Conservation (phyloP, 163 green algal genomes). For the Chlamydomonas reinhardtii region DNA sequence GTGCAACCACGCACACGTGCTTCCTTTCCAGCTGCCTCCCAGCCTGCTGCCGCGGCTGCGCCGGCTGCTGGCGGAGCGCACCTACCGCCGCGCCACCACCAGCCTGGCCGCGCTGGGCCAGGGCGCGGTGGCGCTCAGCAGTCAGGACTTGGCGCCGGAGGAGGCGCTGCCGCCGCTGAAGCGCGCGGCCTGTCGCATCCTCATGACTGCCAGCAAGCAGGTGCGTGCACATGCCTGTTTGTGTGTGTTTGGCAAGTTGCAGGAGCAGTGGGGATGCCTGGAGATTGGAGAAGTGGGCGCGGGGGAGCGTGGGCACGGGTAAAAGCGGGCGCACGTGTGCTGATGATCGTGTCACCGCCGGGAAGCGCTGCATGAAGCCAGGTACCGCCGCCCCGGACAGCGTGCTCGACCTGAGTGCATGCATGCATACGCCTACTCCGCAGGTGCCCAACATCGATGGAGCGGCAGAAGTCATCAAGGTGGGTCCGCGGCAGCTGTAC, state of each 20-base stretch:
- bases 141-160: not conserved
- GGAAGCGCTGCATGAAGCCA: too few relatives aligned
- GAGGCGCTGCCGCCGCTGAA: slow-evolving; percentile 15
- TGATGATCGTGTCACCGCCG: too few relatives aligned
- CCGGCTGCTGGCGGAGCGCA: slow-evolving; percentile 24
- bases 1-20: too few relatives aligned
- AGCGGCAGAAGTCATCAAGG: not conserved
- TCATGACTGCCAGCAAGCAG: slow-evolving; percentile 40
- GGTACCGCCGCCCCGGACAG: too few relatives aligned
- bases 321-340: too few relatives aligned
- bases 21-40: slow-evolving; percentile 53
- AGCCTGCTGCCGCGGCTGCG: slow-evolving; percentile 57
- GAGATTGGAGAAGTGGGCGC: too few relatives aligned
- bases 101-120: too few relatives aligned
- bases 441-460: not conserved
- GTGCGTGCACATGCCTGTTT: not conserved
- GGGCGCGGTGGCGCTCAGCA: not conserved
- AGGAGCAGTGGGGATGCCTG: too few relatives aligned
- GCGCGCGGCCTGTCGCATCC: slow-evolving; percentile 21
- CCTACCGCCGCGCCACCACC: slow-evolving; percentile 26
- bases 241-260: too few relatives aligned
- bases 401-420: too few relatives aligned
- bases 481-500: not conserved
- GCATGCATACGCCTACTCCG: too few relatives aligned
- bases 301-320: too few relatives aligned